These are phyloP conservation scores for Russula griseocarnosa DNA, from an alignment of 768 basidiomycete species.

Conservation along the genomic window DNA sequence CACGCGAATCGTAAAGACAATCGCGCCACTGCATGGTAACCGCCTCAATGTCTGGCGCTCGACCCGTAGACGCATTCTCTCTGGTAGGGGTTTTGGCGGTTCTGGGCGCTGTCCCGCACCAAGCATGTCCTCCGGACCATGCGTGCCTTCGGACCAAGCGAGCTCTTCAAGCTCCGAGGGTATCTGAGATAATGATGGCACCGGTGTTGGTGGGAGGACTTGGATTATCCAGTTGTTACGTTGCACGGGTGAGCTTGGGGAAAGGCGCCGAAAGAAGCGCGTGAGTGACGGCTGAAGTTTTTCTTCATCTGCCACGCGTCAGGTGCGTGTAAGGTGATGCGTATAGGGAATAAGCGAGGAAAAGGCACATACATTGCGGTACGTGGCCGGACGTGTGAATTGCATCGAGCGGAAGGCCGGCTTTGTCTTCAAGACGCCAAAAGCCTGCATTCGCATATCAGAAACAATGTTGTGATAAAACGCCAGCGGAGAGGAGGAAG, in stretches of 20 bases:
- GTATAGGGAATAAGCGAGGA: not conserved
- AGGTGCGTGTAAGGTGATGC: not conserved
- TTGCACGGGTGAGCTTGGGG: constrained; percentile 63
- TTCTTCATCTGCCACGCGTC: constrained; percentile 44
- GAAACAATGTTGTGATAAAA: not conserved
- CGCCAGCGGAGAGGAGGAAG: not conserved
- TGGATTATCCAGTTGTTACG: constrained; percentile 64
- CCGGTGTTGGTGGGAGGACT: constrained; percentile 36
- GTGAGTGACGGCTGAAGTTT: constrained; percentile 62
- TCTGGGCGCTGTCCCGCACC: constrained; percentile 2
- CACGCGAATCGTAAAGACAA: constrained; percentile 63
- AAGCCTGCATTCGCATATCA: constrained; percentile 44
- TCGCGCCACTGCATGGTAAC: constrained; percentile 53
- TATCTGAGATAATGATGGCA: not conserved
- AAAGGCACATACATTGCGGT: constrained; percentile 54
- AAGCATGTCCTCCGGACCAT: constrained; percentile 51
- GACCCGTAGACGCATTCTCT: constrained; percentile 50
- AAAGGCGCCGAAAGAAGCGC: constrained; percentile 64
- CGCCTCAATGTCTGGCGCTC: constrained; percentile 62
- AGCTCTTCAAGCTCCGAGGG: constrained; percentile 52
- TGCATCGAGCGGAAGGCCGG: constrained; percentile 65
- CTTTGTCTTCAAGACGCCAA: constrained; percentile 75
- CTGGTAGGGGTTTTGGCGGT: constrained; percentile 31
- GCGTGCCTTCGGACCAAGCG: constrained; percentile 55
- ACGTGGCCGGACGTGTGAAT: constrained; percentile 70